Percentiles rank a stretch among this genome's conserved stretches.
These are phyloP conservation scores for Penicillium desertorum DNA, from an alignment of 495 filamentous ascomycete species.

Conservation along the genomic window DNA sequence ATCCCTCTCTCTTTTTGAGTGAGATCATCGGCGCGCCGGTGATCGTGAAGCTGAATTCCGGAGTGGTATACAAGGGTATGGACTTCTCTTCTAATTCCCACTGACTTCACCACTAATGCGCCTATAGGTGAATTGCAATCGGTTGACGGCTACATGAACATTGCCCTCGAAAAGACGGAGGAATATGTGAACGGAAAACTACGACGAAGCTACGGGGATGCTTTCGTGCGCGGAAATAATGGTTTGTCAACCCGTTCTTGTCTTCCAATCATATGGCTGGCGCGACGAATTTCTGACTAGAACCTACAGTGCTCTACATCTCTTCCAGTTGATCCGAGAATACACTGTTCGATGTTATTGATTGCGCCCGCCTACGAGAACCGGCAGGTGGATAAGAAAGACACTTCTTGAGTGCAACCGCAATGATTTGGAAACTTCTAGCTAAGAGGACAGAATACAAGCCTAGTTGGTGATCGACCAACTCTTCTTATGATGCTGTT, in stretches of 20 bases:
- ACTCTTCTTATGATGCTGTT: background rate
- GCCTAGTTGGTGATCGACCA: background rate
- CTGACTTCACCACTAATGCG: conserved; percentile 6
- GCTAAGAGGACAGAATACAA: background rate
- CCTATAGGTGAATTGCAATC: conserved; percentile 82
- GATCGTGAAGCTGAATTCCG: conserved; percentile 93
- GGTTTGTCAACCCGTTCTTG: conserved; percentile 50
- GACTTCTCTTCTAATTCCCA: background rate
- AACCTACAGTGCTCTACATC: conserved; percentile 40
- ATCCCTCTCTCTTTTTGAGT: conserved; percentile 85
- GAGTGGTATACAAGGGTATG: conserved; percentile 90
- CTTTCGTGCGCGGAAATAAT: conserved; percentile 95
- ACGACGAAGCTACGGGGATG: conserved; percentile 83
- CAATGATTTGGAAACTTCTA: background rate
- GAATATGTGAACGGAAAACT: conserved; percentile 85
- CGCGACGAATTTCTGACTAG: background rate
- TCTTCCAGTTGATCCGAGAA: conserved; percentile 33
- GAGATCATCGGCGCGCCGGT: conserved; percentile 92
- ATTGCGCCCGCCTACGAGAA: background rate
- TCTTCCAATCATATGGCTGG: background rate
- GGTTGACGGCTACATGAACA: conserved; percentile 99
- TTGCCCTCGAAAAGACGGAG: conserved; percentile 90
- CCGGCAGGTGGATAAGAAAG: background rate
- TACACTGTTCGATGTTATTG: background rate
- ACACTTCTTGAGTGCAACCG: background rate